Conservation (phyloP, 345 rosid genomes). For the Eucalyptus cloeziana region DNA sequence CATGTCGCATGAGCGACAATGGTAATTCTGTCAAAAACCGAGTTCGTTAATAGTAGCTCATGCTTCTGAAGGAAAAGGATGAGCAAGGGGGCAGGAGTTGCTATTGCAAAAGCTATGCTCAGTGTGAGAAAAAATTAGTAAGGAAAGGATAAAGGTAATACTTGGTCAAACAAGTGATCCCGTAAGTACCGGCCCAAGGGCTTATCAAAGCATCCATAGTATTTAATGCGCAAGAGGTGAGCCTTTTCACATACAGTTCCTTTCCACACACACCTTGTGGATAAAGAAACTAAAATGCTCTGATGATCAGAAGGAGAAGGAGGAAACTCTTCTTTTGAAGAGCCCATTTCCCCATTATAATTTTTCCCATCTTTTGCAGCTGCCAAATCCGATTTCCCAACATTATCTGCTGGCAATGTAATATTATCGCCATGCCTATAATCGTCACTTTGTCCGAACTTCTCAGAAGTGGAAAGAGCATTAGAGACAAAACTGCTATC, state of each 20-base stretch:
- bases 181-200: slow-evolving; percentile 86
- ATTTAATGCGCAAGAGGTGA: slow-evolving; percentile 84
- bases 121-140: background rate
- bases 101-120: background rate
- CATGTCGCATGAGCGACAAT: slow-evolving; percentile 75
- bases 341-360: slow-evolving; percentile 28
- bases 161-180: slow-evolving; percentile 92
- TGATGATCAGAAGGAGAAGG: slow-evolving; percentile 91
- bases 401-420: slow-evolving; percentile 3
- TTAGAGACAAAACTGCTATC: background rate
- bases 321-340: slow-evolving; percentile 75
- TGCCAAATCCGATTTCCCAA: slow-evolving; percentile 3
- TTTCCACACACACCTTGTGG: slow-evolving; percentile 90
- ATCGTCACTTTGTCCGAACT: slow-evolving; percentile 3
- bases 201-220: slow-evolving; percentile 89
- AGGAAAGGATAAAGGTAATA: slow-evolving; percentile 7
- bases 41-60: background rate
- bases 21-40: slow-evolving; percentile 22
- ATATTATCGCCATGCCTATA: slow-evolving; percentile 1
- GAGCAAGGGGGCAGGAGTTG: background rate
- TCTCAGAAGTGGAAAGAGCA: slow-evolving; percentile 1
- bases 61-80: background rate
- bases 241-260: slow-evolving; percentile 89
- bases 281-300: slow-evolving; percentile 91
- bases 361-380: slow-evolving; percentile 9